Base-by-base conservation (phyloP, 2,329 filamentous ascomycete species). In the Aspergillus sp. region DNA sequence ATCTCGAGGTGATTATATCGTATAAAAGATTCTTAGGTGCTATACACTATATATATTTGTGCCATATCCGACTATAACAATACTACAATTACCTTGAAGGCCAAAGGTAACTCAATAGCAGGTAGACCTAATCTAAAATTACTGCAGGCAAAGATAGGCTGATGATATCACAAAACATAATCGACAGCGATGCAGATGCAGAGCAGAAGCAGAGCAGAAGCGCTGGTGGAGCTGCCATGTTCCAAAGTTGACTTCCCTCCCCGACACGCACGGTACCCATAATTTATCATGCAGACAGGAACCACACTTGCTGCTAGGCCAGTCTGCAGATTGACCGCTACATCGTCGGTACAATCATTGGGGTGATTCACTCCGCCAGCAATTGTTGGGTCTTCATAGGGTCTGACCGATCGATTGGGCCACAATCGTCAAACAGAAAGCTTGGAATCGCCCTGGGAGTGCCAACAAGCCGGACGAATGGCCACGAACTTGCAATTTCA, bases 391-490 rank as follows among this genome's bases (percentile, higher is more conserved):
- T 54, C 33, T 54, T 33, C 50, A 52, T 12, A 24, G 20, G 44
- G 44, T 46, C 44, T 17, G 34, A 48, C 41, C 34, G 22, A 47
- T n/a, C 34, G 33, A 54, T 54, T 48, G 52, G 52, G 44, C 52
- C 37, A 54, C 52, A 54, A 54, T 47, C 30, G 15, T 27, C 51
- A 47, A 41, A 30, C 5, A 11, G 9, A 46, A 54, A 54, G 44
- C 41, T 47, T 46, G 41, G 33, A 54, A 27, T 40, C 33, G 51
- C 51, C 42, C 51, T 54, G 51, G 47, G 47, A 52, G 40, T 54
- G 51, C 51, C 33, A 40, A 13, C 34, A 17, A 22, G 19, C 7
- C 42, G 9, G 19, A 30, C 40, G 33, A 48, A 41, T 48, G 44
- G 44, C 44, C 44, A 54, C 30, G 51, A 48, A 27, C 33, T 30